Evolutionary conservation across 2,329 filamentous ascomycete genomes (phyloP).

Genomic region (Curvularia hawaiiensis): DNA sequence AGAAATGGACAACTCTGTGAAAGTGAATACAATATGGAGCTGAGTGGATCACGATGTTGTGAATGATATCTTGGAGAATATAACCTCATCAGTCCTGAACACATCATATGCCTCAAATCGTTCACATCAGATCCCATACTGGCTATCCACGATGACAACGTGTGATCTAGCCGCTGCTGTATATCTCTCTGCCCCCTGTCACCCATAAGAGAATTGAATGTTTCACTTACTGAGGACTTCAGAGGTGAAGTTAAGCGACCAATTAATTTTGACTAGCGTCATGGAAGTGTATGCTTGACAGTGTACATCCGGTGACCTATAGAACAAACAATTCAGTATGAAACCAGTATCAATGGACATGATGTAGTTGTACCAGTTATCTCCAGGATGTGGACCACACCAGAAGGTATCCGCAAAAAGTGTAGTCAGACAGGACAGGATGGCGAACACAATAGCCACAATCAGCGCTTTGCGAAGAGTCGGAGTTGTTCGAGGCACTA

Average conservation of each 20-base stretch:
- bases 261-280: not conserved
- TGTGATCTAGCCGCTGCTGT: not conserved
- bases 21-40: not conserved
- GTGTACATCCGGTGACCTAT: not conserved
- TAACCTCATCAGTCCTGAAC: not conserved
- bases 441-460: not conserved
- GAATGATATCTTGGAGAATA: not conserved
- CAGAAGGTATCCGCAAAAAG: not conserved
- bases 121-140: no score
- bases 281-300: not conserved
- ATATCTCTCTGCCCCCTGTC: not conserved
- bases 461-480: not conserved
- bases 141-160: not conserved
- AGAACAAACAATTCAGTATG: not conserved
- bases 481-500: not conserved
- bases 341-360: not conserved
- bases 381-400: not conserved
- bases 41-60: no score
- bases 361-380: not conserved
- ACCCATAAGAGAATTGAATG: not conserved
- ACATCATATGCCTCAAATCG: not conserved
- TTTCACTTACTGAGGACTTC: not conserved
- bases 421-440: not conserved
- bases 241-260: not conserved
- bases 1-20: not conserved